Conservation (phyloP, 768 basidiomycete species). For the Mrakia hoshinonis region DNA sequence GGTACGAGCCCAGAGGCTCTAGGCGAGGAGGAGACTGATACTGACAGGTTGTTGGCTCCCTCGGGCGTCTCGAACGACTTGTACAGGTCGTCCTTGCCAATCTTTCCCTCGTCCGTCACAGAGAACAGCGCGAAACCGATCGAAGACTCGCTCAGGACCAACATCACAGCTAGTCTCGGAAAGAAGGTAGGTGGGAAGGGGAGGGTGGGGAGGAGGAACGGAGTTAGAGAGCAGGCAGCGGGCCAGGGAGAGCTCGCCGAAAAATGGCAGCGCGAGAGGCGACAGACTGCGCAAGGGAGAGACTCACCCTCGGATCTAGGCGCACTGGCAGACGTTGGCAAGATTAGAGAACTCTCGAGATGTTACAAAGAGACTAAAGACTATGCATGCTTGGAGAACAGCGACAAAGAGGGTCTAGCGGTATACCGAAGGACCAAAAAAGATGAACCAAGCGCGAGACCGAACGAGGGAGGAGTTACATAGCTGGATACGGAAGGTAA, state of each 20-base stretch:
- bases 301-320: too few relatives aligned
- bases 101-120: conserved; percentile 55
- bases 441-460: too few relatives aligned
- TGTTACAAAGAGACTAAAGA: too few relatives aligned
- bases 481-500: too few relatives aligned
- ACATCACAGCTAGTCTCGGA: conserved; percentile 49
- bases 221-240: not conserved
- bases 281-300: not conserved
- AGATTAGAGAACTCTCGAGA: too few relatives aligned
- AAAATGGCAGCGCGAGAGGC: not conserved
- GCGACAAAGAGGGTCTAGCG: too few relatives aligned
- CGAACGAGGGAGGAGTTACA: too few relatives aligned
- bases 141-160: conserved; percentile 78
- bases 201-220: not conserved
- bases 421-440: too few relatives aligned
- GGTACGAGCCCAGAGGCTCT: not conserved
- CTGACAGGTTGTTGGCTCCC: conserved; percentile 82
- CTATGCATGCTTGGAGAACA: too few relatives aligned
- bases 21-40: conserved; percentile 21
- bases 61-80: conserved; percentile 90
- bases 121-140: conserved; percentile 30
- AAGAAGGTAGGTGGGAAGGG: not conserved
- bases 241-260: not conserved
- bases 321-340: too few relatives aligned
- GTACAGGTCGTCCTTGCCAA: conserved; percentile 75